phyloP scores from a whole-genome alignment of 139 green algal genomes.

The Chlamydomonas eustigma region DNA sequence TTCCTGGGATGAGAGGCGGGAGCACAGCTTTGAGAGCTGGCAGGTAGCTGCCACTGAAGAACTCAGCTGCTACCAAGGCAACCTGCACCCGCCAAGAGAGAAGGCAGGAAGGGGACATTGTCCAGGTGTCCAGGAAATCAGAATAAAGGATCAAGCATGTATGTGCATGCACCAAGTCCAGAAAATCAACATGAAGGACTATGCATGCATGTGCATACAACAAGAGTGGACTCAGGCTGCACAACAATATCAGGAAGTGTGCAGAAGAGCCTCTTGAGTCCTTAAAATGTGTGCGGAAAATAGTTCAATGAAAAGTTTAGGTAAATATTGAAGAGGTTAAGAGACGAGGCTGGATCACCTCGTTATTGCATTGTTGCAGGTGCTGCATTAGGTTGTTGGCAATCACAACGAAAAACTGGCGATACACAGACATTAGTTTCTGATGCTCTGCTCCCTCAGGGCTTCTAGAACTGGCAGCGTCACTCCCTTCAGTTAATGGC shows the following conservation, averaged over 20 bases:
- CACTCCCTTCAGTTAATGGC: not conserved
- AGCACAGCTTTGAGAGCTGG: slow-evolving; percentile 1
- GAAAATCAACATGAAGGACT: no score
- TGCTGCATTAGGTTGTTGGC: not conserved
- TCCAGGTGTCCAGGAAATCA: not conserved
- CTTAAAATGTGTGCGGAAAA: no score
- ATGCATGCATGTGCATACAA: no score
- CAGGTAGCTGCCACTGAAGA: not conserved
- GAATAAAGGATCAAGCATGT: not conserved
- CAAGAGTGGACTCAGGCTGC: no score
- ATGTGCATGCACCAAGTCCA: no score
- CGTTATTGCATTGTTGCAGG: not conserved
- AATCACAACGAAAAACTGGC: not conserved
- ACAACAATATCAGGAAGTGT: no score
- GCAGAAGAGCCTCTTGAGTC: no score
- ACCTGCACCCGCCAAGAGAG: not conserved
- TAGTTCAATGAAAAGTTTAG: no score
- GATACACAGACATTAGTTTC: not conserved
- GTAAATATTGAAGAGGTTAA: no score
- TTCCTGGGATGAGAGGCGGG: not conserved
- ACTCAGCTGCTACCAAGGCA: not conserved
- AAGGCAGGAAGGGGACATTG: not conserved
- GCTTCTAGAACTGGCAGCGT: not conserved
- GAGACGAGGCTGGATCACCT: no score
- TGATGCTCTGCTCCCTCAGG: not conserved